These are phyloP conservation scores for Ceratobasidium sp. DNA, from an alignment of 1,284 basidiomycete genomes.

Conservation along the genomic window DNA sequence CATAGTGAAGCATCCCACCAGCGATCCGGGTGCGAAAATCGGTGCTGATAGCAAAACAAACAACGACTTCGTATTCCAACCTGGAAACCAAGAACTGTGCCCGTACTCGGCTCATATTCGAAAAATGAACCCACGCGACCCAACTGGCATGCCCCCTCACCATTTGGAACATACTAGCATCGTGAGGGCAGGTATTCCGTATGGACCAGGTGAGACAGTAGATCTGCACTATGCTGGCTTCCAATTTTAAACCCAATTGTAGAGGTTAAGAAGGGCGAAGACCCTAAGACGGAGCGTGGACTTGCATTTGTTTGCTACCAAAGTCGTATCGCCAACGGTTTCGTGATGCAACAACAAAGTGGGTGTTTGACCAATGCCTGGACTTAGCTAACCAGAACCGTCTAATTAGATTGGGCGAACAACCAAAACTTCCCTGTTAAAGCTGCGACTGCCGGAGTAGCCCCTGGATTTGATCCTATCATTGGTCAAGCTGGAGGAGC, in stretches of 20 bases:
- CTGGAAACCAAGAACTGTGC: background rate
- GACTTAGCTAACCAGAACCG: too few species aligned
- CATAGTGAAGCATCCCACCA: background rate
- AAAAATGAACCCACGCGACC: constrained; percentile 22
- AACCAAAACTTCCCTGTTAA: too few species aligned
- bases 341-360: too few species aligned
- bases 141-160: background rate
- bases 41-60: background rate
- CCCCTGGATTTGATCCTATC: constrained; percentile 20
- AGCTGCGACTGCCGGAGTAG: too few species aligned
- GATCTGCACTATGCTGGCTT: too few species aligned
- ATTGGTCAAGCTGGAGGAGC: constrained; percentile 59
- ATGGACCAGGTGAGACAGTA: constrained; percentile 18
- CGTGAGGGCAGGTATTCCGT: constrained; percentile 14
- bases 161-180: background rate
- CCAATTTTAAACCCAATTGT: too few species aligned
- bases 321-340: too few species aligned
- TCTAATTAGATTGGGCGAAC: too few species aligned
- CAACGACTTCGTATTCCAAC: constrained; percentile 12
- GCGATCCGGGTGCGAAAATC: background rate
- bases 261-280: too few species aligned
- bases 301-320: too few species aligned
- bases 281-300: too few species aligned
- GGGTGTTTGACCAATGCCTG: too few species aligned
- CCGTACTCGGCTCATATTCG: constrained; percentile 28